Conservation (phyloP, 129 eudicot species). For the sunflower (Helianthus annuus) region HanXRQr2.0-SUNRISE NC_035439.2:122566401-122566900, state of each 20-base stretch:
- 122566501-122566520: background rate
- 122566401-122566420: slow-evolving; percentile 3
- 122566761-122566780: slow-evolving; percentile 32
- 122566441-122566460: background rate
- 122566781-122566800: slow-evolving; percentile 24
- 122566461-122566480: background rate
- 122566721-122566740: slow-evolving; percentile 26
- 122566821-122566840: slow-evolving; percentile 30
- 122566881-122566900: slow-evolving; percentile 28
- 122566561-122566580: background rate
- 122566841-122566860: slow-evolving; percentile 29
- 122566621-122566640: background rate
- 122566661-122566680: slow-evolving; percentile 25
- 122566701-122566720: slow-evolving; percentile 30
- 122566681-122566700: slow-evolving; percentile 33
- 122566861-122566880: slow-evolving; percentile 23
- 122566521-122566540: slow-evolving; percentile 6
- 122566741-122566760: slow-evolving; percentile 23
- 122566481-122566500: slow-evolving; percentile 1
- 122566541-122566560: background rate
- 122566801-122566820: slow-evolving; percentile 29
- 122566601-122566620: background rate
- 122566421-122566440: slow-evolving; percentile 12
- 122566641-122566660: slow-evolving; percentile 1
- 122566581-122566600: background rate